A percentile compares a stretch with the other conserved stretches of the same genome.
phyloP scores from a whole-genome alignment of 208 protist species.

The Trypanosoma theileri region DNA sequence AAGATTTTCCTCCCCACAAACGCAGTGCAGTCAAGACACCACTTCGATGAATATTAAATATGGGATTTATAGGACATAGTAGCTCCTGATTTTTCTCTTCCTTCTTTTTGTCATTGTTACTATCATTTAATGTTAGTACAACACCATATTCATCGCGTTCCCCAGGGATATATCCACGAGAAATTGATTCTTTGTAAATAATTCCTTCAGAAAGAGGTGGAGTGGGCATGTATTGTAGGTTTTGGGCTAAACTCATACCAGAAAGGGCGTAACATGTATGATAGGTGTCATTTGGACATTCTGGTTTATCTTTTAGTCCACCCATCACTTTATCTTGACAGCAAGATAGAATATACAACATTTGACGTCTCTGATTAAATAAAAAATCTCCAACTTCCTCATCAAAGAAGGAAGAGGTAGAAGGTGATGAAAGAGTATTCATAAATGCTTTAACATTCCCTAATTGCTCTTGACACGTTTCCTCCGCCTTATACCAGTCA shows the following conservation, averaged over 20 bases:
- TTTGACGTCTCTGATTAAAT: conserved; percentile 76
- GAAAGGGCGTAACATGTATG: conserved; percentile 92
- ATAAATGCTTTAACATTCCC: conserved; percentile 42
- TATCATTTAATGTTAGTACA: conserved; percentile 31
- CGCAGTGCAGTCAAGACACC: conserved; percentile 46
- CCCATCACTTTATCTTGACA: conserved; percentile 62
- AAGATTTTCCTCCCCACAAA: conserved; percentile 44
- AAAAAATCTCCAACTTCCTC: conserved; percentile 64
- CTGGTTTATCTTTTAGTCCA: conserved; percentile 90
- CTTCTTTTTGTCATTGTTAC: conserved; percentile 5
- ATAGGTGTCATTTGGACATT: conserved; percentile 67
- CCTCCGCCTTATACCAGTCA: conserved; percentile 48
- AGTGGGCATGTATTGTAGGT: conserved; percentile 55
- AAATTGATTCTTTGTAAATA: conserved; percentile 44
- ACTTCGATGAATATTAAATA: conserved; percentile 74
- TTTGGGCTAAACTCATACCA: conserved; percentile 79
- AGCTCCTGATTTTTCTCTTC: conserved; percentile 32
- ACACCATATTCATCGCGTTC: conserved; percentile 38
- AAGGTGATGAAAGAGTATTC: conserved; percentile 8
- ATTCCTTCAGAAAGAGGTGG: background rate
- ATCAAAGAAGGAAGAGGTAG: conserved; percentile 31
- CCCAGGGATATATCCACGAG: conserved; percentile 47
- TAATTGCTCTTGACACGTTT: conserved; percentile 14
- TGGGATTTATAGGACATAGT: conserved; percentile 58
- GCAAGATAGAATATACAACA: conserved; percentile 80